These are phyloP conservation scores for Cordyceps fumosorosea DNA, from an alignment of 2,329 filamentous ascomycete species.

Conservation along the genomic window DNA sequence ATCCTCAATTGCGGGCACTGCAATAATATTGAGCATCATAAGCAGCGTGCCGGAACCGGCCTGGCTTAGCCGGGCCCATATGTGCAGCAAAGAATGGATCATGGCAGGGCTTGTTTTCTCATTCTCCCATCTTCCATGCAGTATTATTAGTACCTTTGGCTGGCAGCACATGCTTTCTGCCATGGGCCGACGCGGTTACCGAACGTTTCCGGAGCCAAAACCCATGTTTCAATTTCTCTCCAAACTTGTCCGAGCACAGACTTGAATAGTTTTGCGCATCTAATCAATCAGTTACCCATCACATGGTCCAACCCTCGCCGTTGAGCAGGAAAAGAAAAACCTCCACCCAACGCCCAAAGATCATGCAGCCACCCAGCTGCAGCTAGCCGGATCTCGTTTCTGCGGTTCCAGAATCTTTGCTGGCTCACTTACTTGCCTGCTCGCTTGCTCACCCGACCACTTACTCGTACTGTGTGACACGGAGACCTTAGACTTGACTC, in stretches of 20 bases:
- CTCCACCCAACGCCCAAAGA: background rate
- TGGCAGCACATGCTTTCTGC: background rate
- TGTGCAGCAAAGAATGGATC: background rate
- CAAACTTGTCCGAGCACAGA: background rate
- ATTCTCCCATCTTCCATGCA: background rate
- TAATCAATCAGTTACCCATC: background rate
- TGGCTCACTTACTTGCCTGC: background rate
- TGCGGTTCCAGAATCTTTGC: background rate
- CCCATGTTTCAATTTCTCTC: background rate
- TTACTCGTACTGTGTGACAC: background rate
- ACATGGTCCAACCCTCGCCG: no score
- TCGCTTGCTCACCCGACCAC: background rate
- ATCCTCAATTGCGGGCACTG: background rate
- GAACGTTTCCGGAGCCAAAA: background rate
- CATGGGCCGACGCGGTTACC: background rate
- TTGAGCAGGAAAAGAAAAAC: background rate
- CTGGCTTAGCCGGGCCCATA: background rate
- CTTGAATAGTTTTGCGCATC: background rate
- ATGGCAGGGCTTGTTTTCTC: background rate
- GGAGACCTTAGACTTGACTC: background rate
- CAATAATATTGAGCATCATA: background rate
- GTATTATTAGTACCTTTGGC: background rate
- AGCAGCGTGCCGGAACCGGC: background rate
- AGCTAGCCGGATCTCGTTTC: background rate
- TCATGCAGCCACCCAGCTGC: background rate